Evolutionary conservation across 225 moss, liverwort and hornwort genomes (phyloP).

Genomic region (Polytrichum formosum): DNA sequence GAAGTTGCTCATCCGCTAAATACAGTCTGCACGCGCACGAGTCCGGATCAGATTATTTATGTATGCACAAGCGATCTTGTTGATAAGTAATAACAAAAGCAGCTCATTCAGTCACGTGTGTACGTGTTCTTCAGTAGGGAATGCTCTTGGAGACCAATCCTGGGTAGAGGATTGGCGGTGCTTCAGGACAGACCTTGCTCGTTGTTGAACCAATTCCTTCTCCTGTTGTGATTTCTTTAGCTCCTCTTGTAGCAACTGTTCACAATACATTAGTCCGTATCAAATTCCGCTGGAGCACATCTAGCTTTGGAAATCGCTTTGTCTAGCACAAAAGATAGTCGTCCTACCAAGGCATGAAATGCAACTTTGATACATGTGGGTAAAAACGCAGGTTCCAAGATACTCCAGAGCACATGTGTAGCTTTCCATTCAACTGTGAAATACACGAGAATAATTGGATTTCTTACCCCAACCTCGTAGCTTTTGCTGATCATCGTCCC

Average conservation of each 20-base stretch:
- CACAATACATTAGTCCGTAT: background rate
- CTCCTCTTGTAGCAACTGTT: constrained; percentile 43
- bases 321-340: background rate
- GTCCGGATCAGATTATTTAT: too few relatives aligned
- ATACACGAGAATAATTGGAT: too few relatives aligned
- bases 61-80: too few relatives aligned
- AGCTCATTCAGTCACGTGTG: too few relatives aligned
- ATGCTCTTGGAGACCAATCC: background rate
- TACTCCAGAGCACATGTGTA: too few relatives aligned
- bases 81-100: too few relatives aligned
- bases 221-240: constrained; percentile 42
- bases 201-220: constrained; percentile 39
- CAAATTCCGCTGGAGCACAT: too few relatives aligned
- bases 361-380: background rate
- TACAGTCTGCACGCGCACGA: constrained; percentile 19
- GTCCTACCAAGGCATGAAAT: background rate
- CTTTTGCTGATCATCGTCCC: constrained; percentile 28
- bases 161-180: background rate
- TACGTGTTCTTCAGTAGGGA: too few relatives aligned
- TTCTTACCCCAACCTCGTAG: constrained; percentile 46
- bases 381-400: background rate
- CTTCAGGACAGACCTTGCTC: constrained; percentile 15
- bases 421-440: too few relatives aligned
- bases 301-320: background rate
- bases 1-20: constrained; percentile 40